These are phyloP conservation scores for Leucocoprinus leucothites DNA, from an alignment of 768 basidiomycete species.

Conservation along the genomic window DNA sequence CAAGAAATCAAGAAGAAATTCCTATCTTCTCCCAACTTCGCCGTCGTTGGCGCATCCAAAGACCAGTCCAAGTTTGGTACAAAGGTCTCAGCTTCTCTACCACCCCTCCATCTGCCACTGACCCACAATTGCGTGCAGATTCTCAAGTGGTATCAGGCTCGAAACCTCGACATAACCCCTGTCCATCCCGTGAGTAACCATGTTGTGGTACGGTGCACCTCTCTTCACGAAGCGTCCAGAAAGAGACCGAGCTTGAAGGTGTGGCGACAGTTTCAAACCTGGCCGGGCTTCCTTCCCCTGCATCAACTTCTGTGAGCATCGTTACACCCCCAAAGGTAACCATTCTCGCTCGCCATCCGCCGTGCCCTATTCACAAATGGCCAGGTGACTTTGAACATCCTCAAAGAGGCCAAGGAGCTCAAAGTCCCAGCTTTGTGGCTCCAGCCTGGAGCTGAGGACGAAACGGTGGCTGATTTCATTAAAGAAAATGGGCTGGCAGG, in stretches of 20 bases:
- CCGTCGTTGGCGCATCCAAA: constrained; percentile 82
- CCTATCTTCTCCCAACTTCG: constrained; percentile 59
- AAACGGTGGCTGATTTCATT: constrained; percentile 60
- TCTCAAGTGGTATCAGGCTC: constrained; percentile 70
- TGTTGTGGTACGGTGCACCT: neutral
- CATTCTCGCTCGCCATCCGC: neutral
- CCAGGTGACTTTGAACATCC: constrained; percentile 66
- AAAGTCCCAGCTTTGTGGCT: constrained; percentile 81
- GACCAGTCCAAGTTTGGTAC: constrained; percentile 79
- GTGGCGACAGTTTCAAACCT: constrained; percentile 53
- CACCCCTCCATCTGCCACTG: neutral
- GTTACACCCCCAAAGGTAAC: constrained; percentile 72
- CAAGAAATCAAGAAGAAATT: constrained; percentile 52
- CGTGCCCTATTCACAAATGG: neutral
- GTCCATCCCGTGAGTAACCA: constrained; percentile 61
- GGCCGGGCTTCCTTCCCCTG: constrained; percentile 53
- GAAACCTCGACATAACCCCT: constrained; percentile 60
- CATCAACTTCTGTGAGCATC: constrained; percentile 71
- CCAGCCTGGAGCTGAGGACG: constrained; percentile 84
- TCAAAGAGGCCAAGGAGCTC: constrained; percentile 68
- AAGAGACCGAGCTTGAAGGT: constrained; percentile 68
- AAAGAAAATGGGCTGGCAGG: constrained; percentile 59
- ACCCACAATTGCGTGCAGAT: constrained; percentile 42
- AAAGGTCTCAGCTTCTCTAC: constrained; percentile 39
- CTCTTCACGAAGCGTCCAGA: constrained; percentile 35